Conservation (phyloP, 768 basidiomycete species). For the Coprinellus aureogranulatus region DNA sequence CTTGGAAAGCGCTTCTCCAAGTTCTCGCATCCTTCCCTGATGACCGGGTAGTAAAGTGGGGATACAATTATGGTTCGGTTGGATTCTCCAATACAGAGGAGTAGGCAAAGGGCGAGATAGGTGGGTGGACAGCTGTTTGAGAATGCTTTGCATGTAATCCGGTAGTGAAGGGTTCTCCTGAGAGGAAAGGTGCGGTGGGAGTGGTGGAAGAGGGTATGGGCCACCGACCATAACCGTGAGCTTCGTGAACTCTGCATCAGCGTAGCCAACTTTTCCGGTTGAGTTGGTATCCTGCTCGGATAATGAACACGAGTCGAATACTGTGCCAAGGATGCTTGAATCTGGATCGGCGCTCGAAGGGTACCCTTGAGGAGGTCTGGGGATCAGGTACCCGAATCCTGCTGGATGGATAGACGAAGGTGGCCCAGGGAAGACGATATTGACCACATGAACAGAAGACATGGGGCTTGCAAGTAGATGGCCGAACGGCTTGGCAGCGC, state of each 20-base stretch:
- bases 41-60: slow-evolving; percentile 78
- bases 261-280: slow-evolving; percentile 16
- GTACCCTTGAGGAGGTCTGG: slow-evolving; percentile 65
- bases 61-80: slow-evolving; percentile 66
- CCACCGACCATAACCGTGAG: slow-evolving; percentile 91
- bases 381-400: slow-evolving; percentile 94
- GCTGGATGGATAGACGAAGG: slow-evolving; percentile 62
- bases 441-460: slow-evolving; percentile 84
- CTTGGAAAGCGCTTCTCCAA: slow-evolving; percentile 41
- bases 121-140: slow-evolving; percentile 44
- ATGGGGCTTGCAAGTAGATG: slow-evolving; percentile 67
- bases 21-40: slow-evolving; percentile 59
- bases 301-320: slow-evolving; percentile 86
- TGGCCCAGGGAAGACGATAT: slow-evolving; percentile 72
- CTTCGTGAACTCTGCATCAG: slow-evolving; percentile 54
- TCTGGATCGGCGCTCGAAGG: slow-evolving; percentile 13
- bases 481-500: slow-evolving; percentile 12
- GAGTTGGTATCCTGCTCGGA: slow-evolving; percentile 43
- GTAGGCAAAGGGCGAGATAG: slow-evolving; percentile 47
- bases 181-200: slow-evolving; percentile 21
- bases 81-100: slow-evolving; percentile 53
- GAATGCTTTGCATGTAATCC: slow-evolving; percentile 20
- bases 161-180: slow-evolving; percentile 14
- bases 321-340: slow-evolving; percentile 71
- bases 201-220: slow-evolving; percentile 47